Evolutionary conservation across 2,329 filamentous ascomycete species (phyloP), one percentile per base, ranked within the genome.

Genomic region (Rhynchosporium secalis): DNA sequence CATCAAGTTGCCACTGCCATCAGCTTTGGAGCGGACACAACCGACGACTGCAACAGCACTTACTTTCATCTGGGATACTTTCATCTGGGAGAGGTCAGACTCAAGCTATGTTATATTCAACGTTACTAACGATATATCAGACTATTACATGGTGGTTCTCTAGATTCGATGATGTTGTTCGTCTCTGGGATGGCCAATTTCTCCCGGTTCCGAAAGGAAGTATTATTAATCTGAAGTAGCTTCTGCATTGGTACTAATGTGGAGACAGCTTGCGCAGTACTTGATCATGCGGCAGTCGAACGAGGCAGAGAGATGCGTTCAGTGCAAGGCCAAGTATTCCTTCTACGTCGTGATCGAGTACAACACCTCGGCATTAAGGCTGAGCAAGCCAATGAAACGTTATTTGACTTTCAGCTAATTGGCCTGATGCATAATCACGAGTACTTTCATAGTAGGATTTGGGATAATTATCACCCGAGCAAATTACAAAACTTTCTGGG

Each of bases 61-160:
- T 36, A 41, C 20, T 60, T 56, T 56, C 26, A 41, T 56, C 43
- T 38, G 28, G 41, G 28, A 52, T 36, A 41, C 20, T 60, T 56
- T 56, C 26, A 41, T 56, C 43, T 38, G 28, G 41, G 28, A 52
- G 36, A 60, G 49, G 28, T 54, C 47, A 40, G n/a, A 47, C 49
- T 47, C 12, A 13, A 55, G 38, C 29, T 47, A 47, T 38, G 10
- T 55, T 56, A 46, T 49, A 41, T 55, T 47, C 36, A 49, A 52
- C 45, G 28, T 41, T 54, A 38, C 31, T 62, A 62, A 62, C 26
- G 29, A 56, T 51, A 51, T 46, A 15, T 43, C 33, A 61, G 58
- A 40, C 55, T 38, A 61, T 64, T 38, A 56, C 31, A 49, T 64
- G 47, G 62, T 64, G 55, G 58, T 64, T 64, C 43, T 64, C 47